Conservation (phyloP, 1,284 basidiomycete species). For the Boletus semigastroideus region DNA sequence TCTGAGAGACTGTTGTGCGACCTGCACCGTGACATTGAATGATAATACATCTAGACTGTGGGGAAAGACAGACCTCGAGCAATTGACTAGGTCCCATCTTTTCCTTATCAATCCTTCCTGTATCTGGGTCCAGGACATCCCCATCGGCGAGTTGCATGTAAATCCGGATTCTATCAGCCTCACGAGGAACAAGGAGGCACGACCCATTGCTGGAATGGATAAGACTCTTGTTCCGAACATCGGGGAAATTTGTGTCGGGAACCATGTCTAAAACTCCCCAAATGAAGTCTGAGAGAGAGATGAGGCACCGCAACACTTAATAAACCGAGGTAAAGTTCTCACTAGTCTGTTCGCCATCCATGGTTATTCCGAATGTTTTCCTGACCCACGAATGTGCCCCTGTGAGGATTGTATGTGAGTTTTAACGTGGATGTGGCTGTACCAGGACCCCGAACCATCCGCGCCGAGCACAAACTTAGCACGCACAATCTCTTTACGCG, state of each 20-base stretch:
- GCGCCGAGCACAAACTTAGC: constrained; percentile 65
- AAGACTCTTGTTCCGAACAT: constrained; percentile 68
- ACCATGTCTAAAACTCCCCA: constrained; percentile 80
- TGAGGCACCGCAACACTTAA: background rate
- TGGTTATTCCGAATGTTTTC: constrained; percentile 40
- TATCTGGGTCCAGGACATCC: constrained; percentile 32
- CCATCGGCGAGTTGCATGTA: constrained; percentile 48
- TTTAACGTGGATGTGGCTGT: constrained; percentile 30
- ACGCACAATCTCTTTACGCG: constrained; percentile 27
- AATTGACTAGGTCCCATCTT: constrained; percentile 44
- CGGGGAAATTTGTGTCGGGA: constrained; percentile 79
- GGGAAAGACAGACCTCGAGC: constrained; percentile 29
- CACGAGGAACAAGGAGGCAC: constrained; percentile 60
- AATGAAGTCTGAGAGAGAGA: constrained; percentile 50
- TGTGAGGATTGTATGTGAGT: constrained; percentile 22
- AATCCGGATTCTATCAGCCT: constrained; percentile 64
- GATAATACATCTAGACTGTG: background rate
- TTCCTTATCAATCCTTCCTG: constrained; percentile 42
- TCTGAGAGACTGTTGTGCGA: constrained; percentile 31
- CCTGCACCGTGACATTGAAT: constrained; percentile 5
- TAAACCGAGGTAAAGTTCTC: constrained; percentile 15
- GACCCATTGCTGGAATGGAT: constrained; percentile 63
- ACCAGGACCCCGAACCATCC: constrained; percentile 46
- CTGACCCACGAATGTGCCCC: constrained; percentile 80
- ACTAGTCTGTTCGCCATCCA: constrained; percentile 4